phyloP scores from a whole-genome alignment of 768 basidiomycete genomes.

The Cantharellus anzutake region DNA sequence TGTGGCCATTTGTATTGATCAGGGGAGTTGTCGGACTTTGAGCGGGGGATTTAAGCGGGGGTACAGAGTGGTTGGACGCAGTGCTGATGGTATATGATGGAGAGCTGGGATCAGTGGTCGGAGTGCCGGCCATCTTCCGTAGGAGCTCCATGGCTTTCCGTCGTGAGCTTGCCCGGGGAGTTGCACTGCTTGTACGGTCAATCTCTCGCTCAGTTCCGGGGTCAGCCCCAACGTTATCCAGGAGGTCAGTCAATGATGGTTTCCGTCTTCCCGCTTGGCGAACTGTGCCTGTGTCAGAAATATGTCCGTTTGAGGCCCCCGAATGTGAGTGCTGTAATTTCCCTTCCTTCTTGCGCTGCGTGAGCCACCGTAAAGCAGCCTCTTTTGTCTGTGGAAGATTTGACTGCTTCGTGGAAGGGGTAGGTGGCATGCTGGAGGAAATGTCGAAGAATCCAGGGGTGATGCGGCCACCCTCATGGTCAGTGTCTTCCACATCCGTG shows the following conservation, averaged over 20 bases:
- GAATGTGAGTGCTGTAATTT: neutral
- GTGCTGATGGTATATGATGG: neutral
- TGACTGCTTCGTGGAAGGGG: neutral
- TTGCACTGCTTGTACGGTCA: neutral
- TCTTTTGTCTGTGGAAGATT: neutral
- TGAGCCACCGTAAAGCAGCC: neutral
- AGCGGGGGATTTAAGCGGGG: neutral
- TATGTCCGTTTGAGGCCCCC: neutral
- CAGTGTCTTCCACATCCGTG: neutral
- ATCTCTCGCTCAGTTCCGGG: neutral
- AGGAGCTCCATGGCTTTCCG: neutral
- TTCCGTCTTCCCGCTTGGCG: neutral
- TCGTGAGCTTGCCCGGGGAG: neutral
- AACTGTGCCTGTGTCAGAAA: neutral
- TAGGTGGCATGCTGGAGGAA: neutral
- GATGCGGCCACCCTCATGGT: neutral
- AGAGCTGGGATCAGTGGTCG: neutral
- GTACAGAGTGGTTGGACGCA: neutral
- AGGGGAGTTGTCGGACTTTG: neutral
- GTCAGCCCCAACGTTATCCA: neutral
- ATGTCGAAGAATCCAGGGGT: neutral
- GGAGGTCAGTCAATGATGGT: neutral
- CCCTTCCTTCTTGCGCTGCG: neutral
- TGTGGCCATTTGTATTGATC: neutral
- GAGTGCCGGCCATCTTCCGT: neutral